phyloP scores from a whole-genome alignment of 2,329 filamentous ascomycete species.

The Ciborinia camelliae region DNA sequence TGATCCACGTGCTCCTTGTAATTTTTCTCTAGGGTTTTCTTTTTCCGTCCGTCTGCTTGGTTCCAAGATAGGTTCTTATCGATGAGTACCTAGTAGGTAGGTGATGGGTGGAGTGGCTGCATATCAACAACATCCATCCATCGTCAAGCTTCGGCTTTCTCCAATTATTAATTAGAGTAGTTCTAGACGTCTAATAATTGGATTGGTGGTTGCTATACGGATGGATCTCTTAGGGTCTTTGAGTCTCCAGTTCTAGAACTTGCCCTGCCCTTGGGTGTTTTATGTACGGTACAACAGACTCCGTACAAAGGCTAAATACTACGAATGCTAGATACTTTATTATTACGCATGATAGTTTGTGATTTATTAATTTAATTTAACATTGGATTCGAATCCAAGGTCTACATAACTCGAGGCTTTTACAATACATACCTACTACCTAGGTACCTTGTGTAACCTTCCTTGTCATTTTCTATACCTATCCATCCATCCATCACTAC shows the following conservation, averaged over 20 bases:
- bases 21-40: background rate
- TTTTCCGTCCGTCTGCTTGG: background rate
- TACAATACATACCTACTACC: background rate
- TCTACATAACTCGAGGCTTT: no score
- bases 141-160: background rate
- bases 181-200: background rate
- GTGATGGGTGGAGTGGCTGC: background rate
- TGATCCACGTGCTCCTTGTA: conserved; percentile 12
- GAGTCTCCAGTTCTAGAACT: no score
- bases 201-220: background rate
- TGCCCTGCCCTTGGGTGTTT: no score
- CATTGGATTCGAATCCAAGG: background rate
- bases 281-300: no score
- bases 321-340: background rate
- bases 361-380: background rate
- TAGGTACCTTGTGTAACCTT: background rate
- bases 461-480: background rate
- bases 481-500: background rate
- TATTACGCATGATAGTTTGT: background rate
- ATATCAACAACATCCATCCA: background rate
- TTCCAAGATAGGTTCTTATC: background rate
- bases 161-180: no score
- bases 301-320: conserved; percentile 5
- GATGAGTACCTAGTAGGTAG: background rate
- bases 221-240: no score